Evolutionary conservation across 495 filamentous ascomycete genomes (phyloP).

Genomic region (Hypoxylon fuscum): DNA sequence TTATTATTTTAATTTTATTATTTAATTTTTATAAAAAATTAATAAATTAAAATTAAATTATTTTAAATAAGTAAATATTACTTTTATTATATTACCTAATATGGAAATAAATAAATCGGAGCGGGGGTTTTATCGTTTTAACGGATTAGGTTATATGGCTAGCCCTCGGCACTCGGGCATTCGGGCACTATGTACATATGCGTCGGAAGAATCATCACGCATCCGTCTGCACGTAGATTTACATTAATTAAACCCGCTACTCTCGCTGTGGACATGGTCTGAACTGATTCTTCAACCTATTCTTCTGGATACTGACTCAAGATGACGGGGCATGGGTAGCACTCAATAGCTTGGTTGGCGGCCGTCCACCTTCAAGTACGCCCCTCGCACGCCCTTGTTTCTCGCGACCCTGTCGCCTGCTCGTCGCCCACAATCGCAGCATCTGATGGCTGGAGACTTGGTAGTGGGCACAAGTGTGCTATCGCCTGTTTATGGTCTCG

Average conservation of each 20-base stretch:
- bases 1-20: no score
- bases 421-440: slow-evolving; percentile 58
- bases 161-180: no score
- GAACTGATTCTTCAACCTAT: background rate
- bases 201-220: no score
- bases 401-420: no score
- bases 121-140: no score
- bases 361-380: background rate
- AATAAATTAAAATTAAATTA: no score
- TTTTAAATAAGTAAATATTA: no score
- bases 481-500: slow-evolving; percentile 66
- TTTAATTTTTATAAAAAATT: no score
- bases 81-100: no score
- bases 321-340: background rate
- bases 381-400: background rate
- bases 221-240: background rate
- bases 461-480: slow-evolving; percentile 68
- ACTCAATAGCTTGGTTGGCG: background rate
- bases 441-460: slow-evolving; percentile 67
- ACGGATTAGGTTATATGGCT: no score
- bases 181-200: no score
- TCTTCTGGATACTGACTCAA: background rate
- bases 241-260: background rate
- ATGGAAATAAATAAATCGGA: no score
- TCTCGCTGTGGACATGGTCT: background rate